phyloP scores from a whole-genome alignment of 1,139 yeast genomes.

The Diutina siamensis region DNA sequence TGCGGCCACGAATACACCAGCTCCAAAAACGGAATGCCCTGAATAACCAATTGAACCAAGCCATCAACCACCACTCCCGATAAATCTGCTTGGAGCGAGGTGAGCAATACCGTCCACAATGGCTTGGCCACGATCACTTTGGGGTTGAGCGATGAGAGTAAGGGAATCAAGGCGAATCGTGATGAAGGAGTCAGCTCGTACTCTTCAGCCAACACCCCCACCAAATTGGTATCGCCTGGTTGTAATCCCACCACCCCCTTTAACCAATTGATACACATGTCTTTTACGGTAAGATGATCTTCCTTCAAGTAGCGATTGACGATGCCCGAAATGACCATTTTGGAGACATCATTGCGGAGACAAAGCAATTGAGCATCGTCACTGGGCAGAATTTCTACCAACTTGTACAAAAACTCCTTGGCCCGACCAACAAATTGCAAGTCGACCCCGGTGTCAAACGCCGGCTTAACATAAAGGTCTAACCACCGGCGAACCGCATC shows the following conservation, averaged over 20 bases:
- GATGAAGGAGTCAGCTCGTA: neutral
- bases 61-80: slow-evolving; percentile 1
- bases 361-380: neutral
- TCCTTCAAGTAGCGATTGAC: neutral
- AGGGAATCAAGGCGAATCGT: neutral
- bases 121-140: neutral
- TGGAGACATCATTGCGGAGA: neutral
- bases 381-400: neutral
- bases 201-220: neutral
- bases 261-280: neutral
- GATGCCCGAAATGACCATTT: neutral
- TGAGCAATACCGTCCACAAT: neutral
- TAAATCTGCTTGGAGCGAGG: neutral
- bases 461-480: neutral
- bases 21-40: neutral
- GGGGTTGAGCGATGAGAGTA: neutral
- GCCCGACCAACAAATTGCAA: neutral
- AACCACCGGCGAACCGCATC: neutral
- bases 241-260: neutral
- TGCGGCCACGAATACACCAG: neutral
- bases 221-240: neutral
- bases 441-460: neutral
- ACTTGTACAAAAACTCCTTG: neutral
- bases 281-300: neutral
- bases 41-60: neutral